Evolutionary conservation across 306 rosid genomes (phyloP).

Genomic region (Rosa lucieae): DNA sequence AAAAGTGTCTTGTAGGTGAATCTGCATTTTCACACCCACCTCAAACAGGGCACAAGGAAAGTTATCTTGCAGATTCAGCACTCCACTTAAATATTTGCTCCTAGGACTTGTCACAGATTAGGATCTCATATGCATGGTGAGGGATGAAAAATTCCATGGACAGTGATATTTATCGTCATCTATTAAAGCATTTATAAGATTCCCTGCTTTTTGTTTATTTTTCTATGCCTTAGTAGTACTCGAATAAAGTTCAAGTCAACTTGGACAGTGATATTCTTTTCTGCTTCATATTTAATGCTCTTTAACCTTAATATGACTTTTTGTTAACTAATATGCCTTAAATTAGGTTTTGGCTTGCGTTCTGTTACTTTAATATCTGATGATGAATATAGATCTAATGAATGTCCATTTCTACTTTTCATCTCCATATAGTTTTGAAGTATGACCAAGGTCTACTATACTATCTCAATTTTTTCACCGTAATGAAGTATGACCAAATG

Average conservation of each 20-base stretch:
- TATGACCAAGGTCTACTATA: background rate
- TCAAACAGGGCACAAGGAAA: background rate
- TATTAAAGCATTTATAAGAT: background rate
- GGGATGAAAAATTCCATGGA: background rate
- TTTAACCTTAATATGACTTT: background rate
- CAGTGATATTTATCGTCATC: background rate
- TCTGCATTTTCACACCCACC: background rate
- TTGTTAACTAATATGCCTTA: background rate
- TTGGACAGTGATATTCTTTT: conserved; percentile 3
- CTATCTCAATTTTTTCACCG: conserved; percentile 10
- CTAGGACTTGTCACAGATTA: background rate
- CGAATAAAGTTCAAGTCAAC: background rate
- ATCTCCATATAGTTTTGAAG: background rate
- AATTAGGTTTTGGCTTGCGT: background rate
- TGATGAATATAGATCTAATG: background rate
- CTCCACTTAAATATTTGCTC: background rate
- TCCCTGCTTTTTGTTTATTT: conserved; percentile 5
- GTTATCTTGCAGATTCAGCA: conserved; percentile 15
- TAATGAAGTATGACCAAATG: conserved; percentile 9
- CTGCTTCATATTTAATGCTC: background rate
- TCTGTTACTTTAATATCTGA: background rate
- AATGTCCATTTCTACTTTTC: background rate
- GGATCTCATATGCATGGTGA: conserved; percentile 9
- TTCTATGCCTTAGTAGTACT: conserved; percentile 1
- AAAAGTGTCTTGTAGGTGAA: background rate